Conservation (phyloP, 1,284 basidiomycete species). For the Polyporus tsugae region DNA sequence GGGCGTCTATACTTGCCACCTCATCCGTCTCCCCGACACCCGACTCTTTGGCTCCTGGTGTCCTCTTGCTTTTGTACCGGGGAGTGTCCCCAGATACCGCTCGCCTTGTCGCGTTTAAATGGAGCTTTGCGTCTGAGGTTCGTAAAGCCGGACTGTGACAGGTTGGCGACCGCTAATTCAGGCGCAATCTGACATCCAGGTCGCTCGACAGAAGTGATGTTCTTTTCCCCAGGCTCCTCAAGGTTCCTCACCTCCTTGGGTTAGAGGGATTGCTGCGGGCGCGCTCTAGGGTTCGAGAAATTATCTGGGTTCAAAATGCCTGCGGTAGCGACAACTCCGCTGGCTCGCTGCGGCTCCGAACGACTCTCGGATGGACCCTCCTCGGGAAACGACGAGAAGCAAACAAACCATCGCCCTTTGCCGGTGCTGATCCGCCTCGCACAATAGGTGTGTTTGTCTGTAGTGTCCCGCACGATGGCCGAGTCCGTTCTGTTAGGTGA, state of each 20-base stretch:
- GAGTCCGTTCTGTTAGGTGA: conserved; percentile 5
- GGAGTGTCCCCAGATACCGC: background rate
- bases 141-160: background rate
- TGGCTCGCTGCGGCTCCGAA: background rate
- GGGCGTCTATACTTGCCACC: conserved; percentile 22
- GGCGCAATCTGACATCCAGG: conserved; percentile 15
- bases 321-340: conserved; percentile 8
- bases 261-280: background rate
- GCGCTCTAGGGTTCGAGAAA: background rate
- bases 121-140: background rate
- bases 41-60: background rate
- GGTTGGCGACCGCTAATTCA: conserved; percentile 6
- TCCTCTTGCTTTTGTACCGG: background rate
- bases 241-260: background rate
- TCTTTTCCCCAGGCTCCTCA: background rate
- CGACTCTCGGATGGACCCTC: background rate
- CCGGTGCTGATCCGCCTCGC: conserved; percentile 23
- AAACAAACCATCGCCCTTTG: conserved; percentile 1
- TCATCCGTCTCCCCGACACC: conserved; percentile 17
- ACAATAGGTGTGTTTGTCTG: conserved; percentile 19
- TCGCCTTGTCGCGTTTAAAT: background rate
- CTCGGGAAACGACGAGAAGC: background rate
- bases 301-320: conserved; percentile 12
- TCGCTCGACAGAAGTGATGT: conserved; percentile 9
- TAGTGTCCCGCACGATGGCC: conserved; percentile 7